Conservation (phyloP, 257 asterid genomes). For the Solanum gandarillasii region DNA sequence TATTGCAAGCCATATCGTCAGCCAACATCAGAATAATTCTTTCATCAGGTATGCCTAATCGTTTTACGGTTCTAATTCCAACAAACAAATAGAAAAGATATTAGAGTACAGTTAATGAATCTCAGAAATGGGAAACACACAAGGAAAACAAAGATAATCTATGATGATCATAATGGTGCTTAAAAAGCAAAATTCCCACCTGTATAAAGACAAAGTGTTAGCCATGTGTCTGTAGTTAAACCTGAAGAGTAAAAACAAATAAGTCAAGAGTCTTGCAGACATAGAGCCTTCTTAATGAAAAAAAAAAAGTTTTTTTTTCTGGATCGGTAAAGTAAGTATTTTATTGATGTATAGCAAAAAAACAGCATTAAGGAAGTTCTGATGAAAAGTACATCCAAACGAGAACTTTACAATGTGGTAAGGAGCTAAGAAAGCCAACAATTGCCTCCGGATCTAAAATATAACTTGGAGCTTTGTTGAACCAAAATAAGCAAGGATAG, state of each 20-base stretch:
- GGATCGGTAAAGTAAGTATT: neutral
- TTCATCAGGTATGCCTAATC: conserved; percentile 97
- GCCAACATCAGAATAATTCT: conserved; percentile 96
- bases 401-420: neutral
- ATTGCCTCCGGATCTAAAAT: neutral
- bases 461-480: neutral
- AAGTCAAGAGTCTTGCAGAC: neutral
- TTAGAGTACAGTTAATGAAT: neutral
- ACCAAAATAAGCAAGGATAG: neutral
- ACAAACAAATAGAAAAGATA: neutral
- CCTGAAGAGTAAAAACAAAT: conserved; percentile 30
- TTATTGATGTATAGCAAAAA: neutral
- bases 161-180: neutral
- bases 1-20: conserved; percentile 99
- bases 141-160: neutral
- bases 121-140: neutral
- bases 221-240: conserved; percentile 98
- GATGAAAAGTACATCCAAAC: neutral
- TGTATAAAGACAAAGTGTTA: conserved; percentile 83
- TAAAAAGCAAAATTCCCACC: conserved; percentile 29
- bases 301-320: neutral
- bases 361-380: neutral
- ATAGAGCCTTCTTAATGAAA: neutral
- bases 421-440: neutral
- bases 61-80: conserved; percentile 76